Conservation (phyloP, 2,329 filamentous ascomycete species). For the Fusarium denticulatum region DNA sequence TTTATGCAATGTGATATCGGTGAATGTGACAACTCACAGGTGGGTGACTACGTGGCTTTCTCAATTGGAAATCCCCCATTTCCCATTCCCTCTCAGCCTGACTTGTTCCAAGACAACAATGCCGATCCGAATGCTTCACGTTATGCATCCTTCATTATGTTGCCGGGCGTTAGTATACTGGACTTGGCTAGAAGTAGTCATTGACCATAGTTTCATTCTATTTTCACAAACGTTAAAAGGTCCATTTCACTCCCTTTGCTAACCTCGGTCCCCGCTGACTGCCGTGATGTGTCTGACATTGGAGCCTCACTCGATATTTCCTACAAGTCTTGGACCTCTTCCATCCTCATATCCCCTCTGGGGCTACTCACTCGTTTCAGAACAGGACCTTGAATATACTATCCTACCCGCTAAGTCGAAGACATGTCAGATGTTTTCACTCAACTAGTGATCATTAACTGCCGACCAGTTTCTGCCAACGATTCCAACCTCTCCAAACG, state of each 20-base stretch:
- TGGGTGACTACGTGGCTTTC: slow-evolving; percentile 8
- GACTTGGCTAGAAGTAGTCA: neutral
- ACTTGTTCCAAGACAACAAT: neutral
- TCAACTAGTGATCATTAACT: slow-evolving; percentile 5
- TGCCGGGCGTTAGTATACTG: neutral
- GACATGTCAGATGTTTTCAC: slow-evolving; percentile 15
- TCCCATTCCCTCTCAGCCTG: slow-evolving; percentile 2
- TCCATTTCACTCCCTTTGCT: neutral
- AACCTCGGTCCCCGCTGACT: neutral
- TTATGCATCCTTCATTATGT: neutral
- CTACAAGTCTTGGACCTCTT: slow-evolving; percentile 4
- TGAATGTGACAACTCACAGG: slow-evolving; percentile 7
- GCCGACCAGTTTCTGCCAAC: neutral
- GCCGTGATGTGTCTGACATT: neutral
- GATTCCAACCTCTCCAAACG: neutral
- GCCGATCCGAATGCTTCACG: neutral
- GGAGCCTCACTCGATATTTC: neutral
- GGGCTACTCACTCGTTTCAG: neutral
- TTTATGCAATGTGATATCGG: slow-evolving; percentile 8
- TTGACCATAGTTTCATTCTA: neutral
- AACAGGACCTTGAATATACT: neutral
- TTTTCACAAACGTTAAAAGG: slow-evolving; percentile 1
- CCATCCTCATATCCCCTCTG: neutral
- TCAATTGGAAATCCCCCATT: neutral
- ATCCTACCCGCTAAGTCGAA: neutral